Conservation (phyloP, 768 basidiomycete species). For the Russula sp. region DNA sequence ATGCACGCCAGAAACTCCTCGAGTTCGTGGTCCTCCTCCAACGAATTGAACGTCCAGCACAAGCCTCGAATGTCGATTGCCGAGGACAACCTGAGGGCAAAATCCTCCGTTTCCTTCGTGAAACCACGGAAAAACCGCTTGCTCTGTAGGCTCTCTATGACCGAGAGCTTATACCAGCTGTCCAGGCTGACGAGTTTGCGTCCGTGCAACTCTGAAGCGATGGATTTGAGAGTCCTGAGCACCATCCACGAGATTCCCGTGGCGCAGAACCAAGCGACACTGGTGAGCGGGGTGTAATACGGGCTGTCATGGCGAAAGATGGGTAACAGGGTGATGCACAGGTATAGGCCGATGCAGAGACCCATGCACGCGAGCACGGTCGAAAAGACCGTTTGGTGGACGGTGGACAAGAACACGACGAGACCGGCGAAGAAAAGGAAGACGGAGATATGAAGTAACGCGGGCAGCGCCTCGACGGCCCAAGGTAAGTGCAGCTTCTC, state of each 20-base stretch:
- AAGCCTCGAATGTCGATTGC: constrained; percentile 15
- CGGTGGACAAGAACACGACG: constrained; percentile 36
- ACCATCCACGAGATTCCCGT: constrained; percentile 11
- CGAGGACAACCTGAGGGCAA: constrained; percentile 1
- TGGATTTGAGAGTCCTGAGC: not conserved
- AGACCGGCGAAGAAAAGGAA: constrained; percentile 46
- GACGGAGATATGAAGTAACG: constrained; percentile 41
- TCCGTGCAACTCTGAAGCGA: constrained; percentile 12
- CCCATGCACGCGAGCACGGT: constrained; percentile 8
- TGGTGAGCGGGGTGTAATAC: constrained; percentile 23
- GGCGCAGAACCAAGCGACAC: constrained; percentile 9
- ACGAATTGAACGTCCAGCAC: constrained; percentile 10
- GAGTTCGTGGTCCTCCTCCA: constrained; percentile 18
- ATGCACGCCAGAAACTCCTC: constrained; percentile 15
- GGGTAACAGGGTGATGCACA: constrained; percentile 17
- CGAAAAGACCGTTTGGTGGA: constrained; percentile 14
- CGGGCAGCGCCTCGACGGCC: constrained; percentile 11
- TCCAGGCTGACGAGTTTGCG: constrained; percentile 12
- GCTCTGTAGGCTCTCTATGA: constrained; percentile 4
- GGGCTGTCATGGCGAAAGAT: constrained; percentile 19
- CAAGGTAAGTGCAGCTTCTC: constrained; percentile 8
- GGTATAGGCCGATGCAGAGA: constrained; percentile 5
- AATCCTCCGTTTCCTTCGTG: constrained; percentile 8
- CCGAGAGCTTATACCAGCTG: constrained; percentile 13
- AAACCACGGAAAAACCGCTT: constrained; percentile 15